Conservation (phyloP, 2,329 filamentous ascomycete genomes). For the Mycogone perniciosa region DNA sequence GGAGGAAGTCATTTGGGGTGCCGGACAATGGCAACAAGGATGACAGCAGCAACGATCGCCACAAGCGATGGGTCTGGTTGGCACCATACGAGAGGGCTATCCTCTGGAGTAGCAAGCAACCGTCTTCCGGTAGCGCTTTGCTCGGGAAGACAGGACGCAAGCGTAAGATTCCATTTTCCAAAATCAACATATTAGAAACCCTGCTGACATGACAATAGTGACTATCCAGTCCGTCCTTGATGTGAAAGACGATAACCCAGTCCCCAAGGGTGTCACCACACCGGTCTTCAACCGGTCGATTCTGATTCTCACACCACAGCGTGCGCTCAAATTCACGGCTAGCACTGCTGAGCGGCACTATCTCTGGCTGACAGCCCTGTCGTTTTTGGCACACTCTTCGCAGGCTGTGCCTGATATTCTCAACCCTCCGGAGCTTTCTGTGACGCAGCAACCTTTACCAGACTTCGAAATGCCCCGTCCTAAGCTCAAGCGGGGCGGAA, state of each 20-base stretch:
- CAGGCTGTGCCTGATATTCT: constrained; percentile 72
- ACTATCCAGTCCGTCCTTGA: constrained; percentile 93
- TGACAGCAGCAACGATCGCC: constrained; percentile 68
- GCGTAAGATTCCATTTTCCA: constrained; percentile 55
- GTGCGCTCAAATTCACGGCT: constrained; percentile 93
- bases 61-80: constrained; percentile 98
- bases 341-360: constrained; percentile 79
- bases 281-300: constrained; percentile 86
- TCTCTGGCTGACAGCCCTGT: constrained; percentile 88
- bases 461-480: constrained; percentile 45
- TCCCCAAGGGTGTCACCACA: constrained; percentile 57
- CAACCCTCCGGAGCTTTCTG: constrained; percentile 41
- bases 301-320: constrained; percentile 84
- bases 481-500: constrained; percentile 48
- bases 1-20: constrained; percentile 86
- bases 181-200: not conserved
- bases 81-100: constrained; percentile 94
- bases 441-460: constrained; percentile 35
- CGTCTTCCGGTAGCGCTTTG: constrained; percentile 76
- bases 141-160: constrained; percentile 94
- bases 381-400: constrained; percentile 86
- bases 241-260: constrained; percentile 86
- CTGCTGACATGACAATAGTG: constrained; percentile 48
- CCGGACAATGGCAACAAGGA: constrained; percentile 60
- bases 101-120: constrained; percentile 98